phyloP scores from a whole-genome alignment of 495 filamentous ascomycete species.

The Aeminium ludgeri region DNA sequence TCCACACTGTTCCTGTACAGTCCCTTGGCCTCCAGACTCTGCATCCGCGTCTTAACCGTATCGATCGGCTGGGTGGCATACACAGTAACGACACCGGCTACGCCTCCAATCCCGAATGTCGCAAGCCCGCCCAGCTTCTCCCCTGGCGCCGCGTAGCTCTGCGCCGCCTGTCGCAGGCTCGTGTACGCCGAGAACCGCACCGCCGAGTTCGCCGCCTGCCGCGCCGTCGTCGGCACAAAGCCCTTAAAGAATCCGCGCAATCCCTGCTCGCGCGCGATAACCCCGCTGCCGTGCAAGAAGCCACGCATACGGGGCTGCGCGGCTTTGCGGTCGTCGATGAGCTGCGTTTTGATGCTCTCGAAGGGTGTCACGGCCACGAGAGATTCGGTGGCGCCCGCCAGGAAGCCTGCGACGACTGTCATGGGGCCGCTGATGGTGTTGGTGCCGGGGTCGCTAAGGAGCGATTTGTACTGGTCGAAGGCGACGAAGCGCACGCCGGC shows the following conservation, averaged over 20 bases:
- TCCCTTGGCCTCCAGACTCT: conserved; percentile 73
- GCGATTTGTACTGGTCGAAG: conserved; percentile 77
- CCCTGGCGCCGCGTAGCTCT: conserved; percentile 80
- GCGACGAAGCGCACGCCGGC: conserved; percentile 96
- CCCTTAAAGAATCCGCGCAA: conserved; percentile 90
- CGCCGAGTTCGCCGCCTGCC: conserved; percentile 89
- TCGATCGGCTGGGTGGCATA: conserved; percentile 81
- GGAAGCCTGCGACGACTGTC: conserved; percentile 87
- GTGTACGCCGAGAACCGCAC: conserved; percentile 82
- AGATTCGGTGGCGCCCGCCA: conserved; percentile 86
- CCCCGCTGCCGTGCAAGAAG: conserved; percentile 73
- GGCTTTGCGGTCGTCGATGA: conserved; percentile 85
- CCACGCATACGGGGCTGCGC: conserved; percentile 75
- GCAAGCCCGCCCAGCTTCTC: conserved; percentile 82
- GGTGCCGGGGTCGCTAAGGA: conserved; percentile 70
- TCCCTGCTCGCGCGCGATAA: conserved; percentile 78
- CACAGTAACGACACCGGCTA: conserved; percentile 86
- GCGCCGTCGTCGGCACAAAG: conserved; percentile 82
- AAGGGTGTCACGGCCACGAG: conserved; percentile 89
- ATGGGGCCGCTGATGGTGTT: conserved; percentile 67
- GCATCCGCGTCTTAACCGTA: conserved; percentile 94
- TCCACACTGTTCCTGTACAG: conserved; percentile 79
- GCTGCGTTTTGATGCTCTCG: conserved; percentile 82
- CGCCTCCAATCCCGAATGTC: conserved; percentile 80
- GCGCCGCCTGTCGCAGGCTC: conserved; percentile 72